These are phyloP conservation scores for Comarum palustre DNA, from an alignment of 306 rosid genomes.

Conservation along the genomic window DNA sequence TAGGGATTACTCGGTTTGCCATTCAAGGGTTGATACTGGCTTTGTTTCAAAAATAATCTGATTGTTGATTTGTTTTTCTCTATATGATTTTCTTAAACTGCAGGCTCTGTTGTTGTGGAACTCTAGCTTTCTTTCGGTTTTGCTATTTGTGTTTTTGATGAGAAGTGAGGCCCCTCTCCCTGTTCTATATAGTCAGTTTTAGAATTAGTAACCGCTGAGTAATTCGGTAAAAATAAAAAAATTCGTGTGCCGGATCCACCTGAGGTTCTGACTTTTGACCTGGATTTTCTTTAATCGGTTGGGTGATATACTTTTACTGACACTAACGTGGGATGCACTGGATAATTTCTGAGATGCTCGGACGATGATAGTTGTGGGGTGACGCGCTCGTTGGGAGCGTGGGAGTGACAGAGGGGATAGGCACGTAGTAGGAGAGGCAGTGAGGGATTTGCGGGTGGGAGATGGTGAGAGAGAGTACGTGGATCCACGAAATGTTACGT, in stretches of 20 bases:
- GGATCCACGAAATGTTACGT: constrained; percentile 17
- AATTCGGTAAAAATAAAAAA: background rate
- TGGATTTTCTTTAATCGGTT: background rate
- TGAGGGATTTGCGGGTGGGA: background rate
- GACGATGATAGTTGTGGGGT: background rate
- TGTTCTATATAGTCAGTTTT: background rate
- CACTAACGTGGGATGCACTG: background rate
- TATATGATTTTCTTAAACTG: background rate
- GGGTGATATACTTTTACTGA: background rate
- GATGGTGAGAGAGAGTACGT: background rate
- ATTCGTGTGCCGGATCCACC: background rate
- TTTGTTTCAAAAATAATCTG: too few relatives aligned
- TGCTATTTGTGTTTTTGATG: background rate
- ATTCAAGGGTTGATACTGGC: constrained; percentile 1
- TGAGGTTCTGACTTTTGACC: background rate
- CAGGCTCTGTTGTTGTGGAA: too few relatives aligned
- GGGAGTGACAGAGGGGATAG: background rate
- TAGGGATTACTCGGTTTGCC: constrained; percentile 30
- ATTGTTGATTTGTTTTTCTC: background rate
- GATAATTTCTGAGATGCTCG: background rate
- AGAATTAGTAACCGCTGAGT: background rate
- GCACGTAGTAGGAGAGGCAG: background rate
- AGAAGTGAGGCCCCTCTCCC: background rate
- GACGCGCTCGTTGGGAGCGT: background rate
- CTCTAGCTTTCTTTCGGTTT: background rate